A percentile compares a stretch with the other conserved stretches of the same genome.
Conservation (phyloP, 495 filamentous ascomycete genomes). For the Tuber brumale region DNA sequence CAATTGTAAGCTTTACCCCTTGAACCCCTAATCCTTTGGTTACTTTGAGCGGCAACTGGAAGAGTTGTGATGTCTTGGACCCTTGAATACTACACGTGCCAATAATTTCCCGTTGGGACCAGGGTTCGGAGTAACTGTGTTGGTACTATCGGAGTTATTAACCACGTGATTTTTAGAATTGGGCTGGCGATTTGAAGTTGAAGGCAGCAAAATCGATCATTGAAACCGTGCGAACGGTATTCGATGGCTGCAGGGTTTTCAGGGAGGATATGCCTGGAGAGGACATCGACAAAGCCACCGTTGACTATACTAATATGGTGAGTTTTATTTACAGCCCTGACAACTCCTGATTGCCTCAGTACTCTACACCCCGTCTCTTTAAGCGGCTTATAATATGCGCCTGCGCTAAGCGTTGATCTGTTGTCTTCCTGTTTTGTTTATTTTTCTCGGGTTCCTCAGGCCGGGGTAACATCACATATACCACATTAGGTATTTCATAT, state of each 20-base stretch:
- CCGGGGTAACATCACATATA: neutral
- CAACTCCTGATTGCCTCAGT: neutral
- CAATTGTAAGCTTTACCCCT: conserved; percentile 59
- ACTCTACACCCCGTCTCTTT: neutral
- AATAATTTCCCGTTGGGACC: conserved; percentile 2
- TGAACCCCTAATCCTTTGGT: conserved; percentile 3
- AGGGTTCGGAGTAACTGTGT: conserved; percentile 10
- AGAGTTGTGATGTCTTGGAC: neutral
- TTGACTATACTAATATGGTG: conserved; percentile 90
- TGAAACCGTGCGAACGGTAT: conserved; percentile 36
- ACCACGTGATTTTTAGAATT: conserved; percentile 59
- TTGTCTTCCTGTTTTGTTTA: neutral
- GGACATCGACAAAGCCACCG: conserved; percentile 44
- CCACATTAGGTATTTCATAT: conserved; percentile 3
- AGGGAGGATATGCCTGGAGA: conserved; percentile 59
- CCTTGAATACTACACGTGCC: conserved; percentile 2
- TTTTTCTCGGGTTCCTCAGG: conserved; percentile 6
- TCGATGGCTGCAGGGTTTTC: conserved; percentile 40
- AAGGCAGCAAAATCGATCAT: conserved; percentile 51
- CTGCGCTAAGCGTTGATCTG: neutral
- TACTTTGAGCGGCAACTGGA: neutral
- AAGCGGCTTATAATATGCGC: neutral
- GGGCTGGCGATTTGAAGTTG: conserved; percentile 81
- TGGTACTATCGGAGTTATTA: conserved; percentile 11
- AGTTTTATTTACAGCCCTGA: conserved; percentile 16